A percentile compares a stretch with the other conserved stretches of the same genome.
phyloP scores from a whole-genome alignment of 805 yeast genomes.

The Hanseniaspora mollemarum region DNA sequence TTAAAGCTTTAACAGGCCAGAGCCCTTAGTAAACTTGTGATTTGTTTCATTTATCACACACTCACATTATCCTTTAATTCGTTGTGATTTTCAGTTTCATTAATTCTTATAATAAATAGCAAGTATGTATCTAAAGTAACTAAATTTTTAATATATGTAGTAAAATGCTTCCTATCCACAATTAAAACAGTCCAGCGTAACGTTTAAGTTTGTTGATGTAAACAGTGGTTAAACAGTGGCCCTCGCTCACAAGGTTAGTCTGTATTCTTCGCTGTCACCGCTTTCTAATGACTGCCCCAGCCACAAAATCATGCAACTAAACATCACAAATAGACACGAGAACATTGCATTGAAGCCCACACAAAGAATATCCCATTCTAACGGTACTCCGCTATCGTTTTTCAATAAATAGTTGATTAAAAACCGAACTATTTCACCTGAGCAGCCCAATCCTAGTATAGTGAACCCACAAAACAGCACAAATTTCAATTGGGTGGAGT shows the following conservation, averaged over 20 bases:
- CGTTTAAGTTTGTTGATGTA: too few relatives aligned
- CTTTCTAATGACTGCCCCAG: slow-evolving; percentile 47
- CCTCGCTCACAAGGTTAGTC: slow-evolving; percentile 52
- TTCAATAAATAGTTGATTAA: slow-evolving; percentile 89
- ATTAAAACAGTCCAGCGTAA: too few relatives aligned
- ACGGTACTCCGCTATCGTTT: slow-evolving; percentile 63
- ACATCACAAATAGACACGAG: slow-evolving; percentile 48
- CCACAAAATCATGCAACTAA: slow-evolving; percentile 86
- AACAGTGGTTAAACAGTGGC: neutral
- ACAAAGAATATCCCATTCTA: slow-evolving; percentile 15
- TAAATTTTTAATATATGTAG: too few relatives aligned
- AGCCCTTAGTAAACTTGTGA: too few relatives aligned
- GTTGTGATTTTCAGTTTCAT: too few relatives aligned
- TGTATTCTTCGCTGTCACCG: slow-evolving; percentile 12
- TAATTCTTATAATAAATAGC: too few relatives aligned
- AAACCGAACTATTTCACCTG: slow-evolving; percentile 82
- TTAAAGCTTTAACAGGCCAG: neutral
- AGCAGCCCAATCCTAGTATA: slow-evolving; percentile 82
- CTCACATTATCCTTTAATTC: too few relatives aligned
- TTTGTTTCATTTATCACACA: neutral
- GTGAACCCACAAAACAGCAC: slow-evolving; percentile 87
- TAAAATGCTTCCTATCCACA: too few relatives aligned
- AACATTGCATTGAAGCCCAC: slow-evolving; percentile 15
- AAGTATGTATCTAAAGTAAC: too few relatives aligned
- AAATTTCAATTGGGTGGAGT: slow-evolving; percentile 76